These are phyloP conservation scores for Fomitopsis pulvina DNA, from an alignment of 768 basidiomycete species.

Conservation along the genomic window DNA sequence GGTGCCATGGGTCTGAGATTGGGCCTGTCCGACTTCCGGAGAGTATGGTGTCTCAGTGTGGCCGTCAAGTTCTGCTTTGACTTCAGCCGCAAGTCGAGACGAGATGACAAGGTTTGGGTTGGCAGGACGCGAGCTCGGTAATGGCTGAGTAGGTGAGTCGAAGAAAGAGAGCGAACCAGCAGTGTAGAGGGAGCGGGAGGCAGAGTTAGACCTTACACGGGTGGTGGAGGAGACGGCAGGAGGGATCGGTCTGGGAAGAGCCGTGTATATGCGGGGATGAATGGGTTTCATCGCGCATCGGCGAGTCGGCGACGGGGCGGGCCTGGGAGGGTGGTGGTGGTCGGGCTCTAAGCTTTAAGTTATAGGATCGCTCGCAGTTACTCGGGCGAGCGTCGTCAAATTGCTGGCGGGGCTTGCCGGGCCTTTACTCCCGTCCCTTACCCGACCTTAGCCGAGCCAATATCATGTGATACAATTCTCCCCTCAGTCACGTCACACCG, in stretches of 20 bases:
- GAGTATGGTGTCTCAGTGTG: slow-evolving; percentile 20
- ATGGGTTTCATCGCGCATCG: slow-evolving; percentile 13
- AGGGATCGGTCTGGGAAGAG: slow-evolving; percentile 30
- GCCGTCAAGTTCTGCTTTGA: slow-evolving; percentile 37
- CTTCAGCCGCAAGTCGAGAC: slow-evolving; percentile 39
- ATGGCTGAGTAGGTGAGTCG: slow-evolving; percentile 32
- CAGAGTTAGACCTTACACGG: slow-evolving; percentile 39
- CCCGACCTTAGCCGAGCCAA: background rate
- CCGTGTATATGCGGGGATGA: slow-evolving; percentile 44
- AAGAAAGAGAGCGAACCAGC: slow-evolving; percentile 31
- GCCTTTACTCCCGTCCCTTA: background rate
- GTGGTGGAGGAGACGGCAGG: slow-evolving; percentile 18
- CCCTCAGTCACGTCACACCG: background rate
- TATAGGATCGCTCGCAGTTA: no score
- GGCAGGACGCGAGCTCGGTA: slow-evolving; percentile 33
- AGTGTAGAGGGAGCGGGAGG: slow-evolving; percentile 37
- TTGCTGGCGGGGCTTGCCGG: background rate
- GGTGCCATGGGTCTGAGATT: slow-evolving; percentile 27
- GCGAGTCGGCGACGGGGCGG: background rate
- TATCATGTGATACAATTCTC: no score
- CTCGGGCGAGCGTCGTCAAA: no score
- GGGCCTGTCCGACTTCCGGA: background rate
- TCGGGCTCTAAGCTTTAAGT: no score
- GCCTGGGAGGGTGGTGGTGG: background rate
- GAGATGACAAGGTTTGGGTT: slow-evolving; percentile 33